Conservation (phyloP, 331 rosid species). For the Rhamnella rubrinervis region DNA sequence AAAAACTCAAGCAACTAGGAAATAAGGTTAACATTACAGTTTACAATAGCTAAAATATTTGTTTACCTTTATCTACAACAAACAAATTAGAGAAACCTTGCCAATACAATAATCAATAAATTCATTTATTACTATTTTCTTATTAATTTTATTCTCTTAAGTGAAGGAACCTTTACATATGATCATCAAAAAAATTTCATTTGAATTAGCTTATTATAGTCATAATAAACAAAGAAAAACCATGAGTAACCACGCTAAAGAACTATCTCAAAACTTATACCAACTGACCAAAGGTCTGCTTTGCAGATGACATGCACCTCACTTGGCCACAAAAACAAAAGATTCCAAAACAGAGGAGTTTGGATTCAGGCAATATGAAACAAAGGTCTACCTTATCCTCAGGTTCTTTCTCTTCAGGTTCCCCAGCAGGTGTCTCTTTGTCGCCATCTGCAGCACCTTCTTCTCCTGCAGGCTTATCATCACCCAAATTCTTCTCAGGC, state of each 20-base stretch:
- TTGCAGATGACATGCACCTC: too few species aligned
- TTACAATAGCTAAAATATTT: too few species aligned
- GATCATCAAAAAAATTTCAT: too few species aligned
- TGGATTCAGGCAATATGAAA: background rate
- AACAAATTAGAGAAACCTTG: background rate
- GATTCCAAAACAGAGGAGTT: background rate
- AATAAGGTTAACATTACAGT: background rate
- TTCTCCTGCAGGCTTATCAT: slow-evolving; percentile 76
- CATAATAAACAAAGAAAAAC: too few species aligned
- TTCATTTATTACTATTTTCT: background rate
- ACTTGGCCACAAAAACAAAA: background rate
- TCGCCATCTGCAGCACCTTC: slow-evolving; percentile 52
- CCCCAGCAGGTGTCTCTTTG: slow-evolving; percentile 60
- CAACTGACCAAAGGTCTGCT: too few species aligned
- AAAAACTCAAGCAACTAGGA: background rate
- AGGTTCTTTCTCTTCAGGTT: slow-evolving; percentile 76
- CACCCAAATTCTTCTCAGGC: slow-evolving; percentile 59
- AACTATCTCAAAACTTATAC: too few species aligned
- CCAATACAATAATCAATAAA: background rate
- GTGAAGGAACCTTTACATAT: background rate
- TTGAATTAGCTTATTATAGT: background rate
- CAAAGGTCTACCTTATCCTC: slow-evolving; percentile 66
- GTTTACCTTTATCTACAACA: background rate
- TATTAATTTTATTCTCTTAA: too few species aligned
- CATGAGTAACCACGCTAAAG: too few species aligned